Evolutionary conservation across 1,284 basidiomycete species (phyloP).

Genomic region (Rugosomyces carneus): DNA sequence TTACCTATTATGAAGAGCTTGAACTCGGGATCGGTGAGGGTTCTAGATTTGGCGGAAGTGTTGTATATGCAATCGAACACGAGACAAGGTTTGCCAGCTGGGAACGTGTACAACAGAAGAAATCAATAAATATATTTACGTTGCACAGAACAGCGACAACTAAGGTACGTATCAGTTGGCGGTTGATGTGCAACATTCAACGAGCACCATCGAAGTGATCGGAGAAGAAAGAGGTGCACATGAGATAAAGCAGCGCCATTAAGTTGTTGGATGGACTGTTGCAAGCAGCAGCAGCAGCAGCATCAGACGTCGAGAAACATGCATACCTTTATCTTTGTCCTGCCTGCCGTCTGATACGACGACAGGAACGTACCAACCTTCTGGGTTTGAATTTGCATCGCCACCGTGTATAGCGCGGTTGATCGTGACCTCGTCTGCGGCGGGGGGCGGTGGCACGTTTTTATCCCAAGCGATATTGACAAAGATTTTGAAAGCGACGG

Average conservation of each 20-base stretch:
- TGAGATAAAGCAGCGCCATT: not conserved
- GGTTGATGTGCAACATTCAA: not conserved
- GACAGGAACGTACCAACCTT: conserved; percentile 59
- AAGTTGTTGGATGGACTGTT: not conserved
- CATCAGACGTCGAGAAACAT: not conserved
- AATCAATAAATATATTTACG: conserved; percentile 4
- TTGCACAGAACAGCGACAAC: not conserved
- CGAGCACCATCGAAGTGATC: not conserved
- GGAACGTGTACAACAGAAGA: not conserved
- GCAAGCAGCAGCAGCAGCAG: not conserved
- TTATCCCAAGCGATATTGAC: conserved; percentile 66
- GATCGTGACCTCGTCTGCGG: conserved; percentile 48
- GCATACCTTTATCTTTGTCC: conserved; percentile 64
- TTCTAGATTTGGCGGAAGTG: conserved; percentile 47
- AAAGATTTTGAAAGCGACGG: conserved; percentile 56
- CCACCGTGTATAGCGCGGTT: conserved; percentile 49
- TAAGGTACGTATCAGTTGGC: not conserved
- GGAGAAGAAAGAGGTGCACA: not conserved
- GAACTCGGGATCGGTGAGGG: conserved; percentile 54
- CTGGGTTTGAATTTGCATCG: conserved; percentile 32
- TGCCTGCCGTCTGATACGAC: conserved; percentile 60
- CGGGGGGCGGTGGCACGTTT: conserved; percentile 60
- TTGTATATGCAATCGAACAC: conserved; percentile 71
- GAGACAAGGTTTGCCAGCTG: conserved; percentile 60
- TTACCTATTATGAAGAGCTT: conserved; percentile 63